phyloP scores from a whole-genome alignment of 805 yeast genomes.

The Komagataella pseudopastoris region DNA sequence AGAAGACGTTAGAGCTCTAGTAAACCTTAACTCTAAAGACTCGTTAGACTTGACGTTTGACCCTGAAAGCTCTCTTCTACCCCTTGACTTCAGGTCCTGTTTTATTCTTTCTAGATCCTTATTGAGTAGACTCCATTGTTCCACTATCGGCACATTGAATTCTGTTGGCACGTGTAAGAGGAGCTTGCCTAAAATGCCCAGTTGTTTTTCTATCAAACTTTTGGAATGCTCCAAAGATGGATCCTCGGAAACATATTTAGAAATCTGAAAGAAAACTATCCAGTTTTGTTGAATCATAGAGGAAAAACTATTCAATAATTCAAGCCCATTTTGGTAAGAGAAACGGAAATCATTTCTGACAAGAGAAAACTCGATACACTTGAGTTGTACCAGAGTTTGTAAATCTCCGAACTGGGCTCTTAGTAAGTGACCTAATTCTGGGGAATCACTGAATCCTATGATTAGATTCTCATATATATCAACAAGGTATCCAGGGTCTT shows the following conservation, averaged over 20 bases:
- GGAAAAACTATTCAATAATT: conserved; percentile 18
- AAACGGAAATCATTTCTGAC: conserved; percentile 46
- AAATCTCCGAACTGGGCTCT: not conserved
- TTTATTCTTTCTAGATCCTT: conserved; percentile 18
- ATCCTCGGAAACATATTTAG: conserved; percentile 29
- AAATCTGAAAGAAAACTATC: conserved; percentile 66
- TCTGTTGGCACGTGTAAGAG: conserved; percentile 38
- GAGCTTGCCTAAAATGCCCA: conserved; percentile 37
- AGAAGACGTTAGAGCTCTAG: conserved; percentile 10
- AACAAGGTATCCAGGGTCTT: conserved; percentile 24
- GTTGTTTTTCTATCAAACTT: conserved; percentile 30
- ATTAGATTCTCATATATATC: not conserved
- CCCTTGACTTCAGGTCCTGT: conserved; percentile 12
- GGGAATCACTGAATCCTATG: not conserved
- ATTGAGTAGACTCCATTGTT: conserved; percentile 49
- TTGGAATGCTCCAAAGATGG: conserved; percentile 13
- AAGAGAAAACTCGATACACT: conserved; percentile 57
- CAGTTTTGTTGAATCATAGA: conserved; percentile 27
- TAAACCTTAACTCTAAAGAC: conserved; percentile 9
- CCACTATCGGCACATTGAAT: conserved; percentile 39
- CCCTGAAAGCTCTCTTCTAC: not conserved
- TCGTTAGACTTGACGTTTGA: not conserved
- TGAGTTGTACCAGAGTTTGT: conserved; percentile 14
- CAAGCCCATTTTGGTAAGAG: conserved; percentile 33
- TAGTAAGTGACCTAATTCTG: not conserved